phyloP scores from a whole-genome alignment of 139 green algal species.

The Chlorella sorokiniana region DNA sequence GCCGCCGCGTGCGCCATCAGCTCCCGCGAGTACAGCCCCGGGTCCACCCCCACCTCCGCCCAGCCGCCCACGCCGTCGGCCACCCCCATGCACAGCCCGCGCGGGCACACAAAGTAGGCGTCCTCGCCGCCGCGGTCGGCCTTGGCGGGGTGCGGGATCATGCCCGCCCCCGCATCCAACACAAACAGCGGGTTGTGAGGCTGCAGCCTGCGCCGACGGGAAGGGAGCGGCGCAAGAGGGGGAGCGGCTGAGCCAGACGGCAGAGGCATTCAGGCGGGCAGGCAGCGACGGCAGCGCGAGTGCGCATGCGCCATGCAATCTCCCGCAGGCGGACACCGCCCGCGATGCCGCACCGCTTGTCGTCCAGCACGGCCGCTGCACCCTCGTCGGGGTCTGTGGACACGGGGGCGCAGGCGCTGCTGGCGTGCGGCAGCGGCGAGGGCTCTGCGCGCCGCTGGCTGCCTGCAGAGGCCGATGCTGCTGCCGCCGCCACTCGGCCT shows the following conservation, averaged over 20 bases:
- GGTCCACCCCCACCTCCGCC: conserved; percentile 76
- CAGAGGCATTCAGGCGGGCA: too few relatives aligned
- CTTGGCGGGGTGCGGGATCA: conserved; percentile 89
- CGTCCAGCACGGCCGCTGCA: background rate
- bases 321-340: too few relatives aligned
- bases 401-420: background rate
- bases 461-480: conserved; percentile 7
- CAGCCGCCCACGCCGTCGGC: conserved; percentile 90
- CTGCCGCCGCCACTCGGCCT: conserved; percentile 28
- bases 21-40: conserved; percentile 78
- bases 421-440: background rate
- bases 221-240: background rate
- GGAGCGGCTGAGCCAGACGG: background rate
- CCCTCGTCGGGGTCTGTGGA: background rate
- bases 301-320: too few relatives aligned
- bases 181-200: conserved; percentile 31
- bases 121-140: conserved; percentile 82
- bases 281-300: too few relatives aligned
- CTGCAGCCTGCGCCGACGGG: background rate
- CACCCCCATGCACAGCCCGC: conserved; percentile 67
- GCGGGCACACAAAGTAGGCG: conserved; percentile 77
- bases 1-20: conserved; percentile 77
- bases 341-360: too few relatives aligned
- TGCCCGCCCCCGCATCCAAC: conserved; percentile 62
- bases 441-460: conserved; percentile 17